Evolutionary conservation across 2,329 filamentous ascomycete species (phyloP).

Genomic region (Malbranchea cinnamomea): DNA sequence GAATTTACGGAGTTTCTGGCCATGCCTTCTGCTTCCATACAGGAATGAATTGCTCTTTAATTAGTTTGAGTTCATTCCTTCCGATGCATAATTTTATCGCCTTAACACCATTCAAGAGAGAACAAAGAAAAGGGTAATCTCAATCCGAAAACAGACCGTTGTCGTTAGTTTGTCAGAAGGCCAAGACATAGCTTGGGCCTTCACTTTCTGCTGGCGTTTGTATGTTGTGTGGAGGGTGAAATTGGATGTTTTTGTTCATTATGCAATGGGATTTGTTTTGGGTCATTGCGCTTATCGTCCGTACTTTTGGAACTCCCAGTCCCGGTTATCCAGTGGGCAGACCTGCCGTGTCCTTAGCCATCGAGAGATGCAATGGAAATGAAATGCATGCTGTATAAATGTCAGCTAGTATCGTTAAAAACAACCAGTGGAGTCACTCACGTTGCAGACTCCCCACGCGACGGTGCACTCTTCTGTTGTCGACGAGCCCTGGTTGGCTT

Average conservation of each 20-base stretch:
- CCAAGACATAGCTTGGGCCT: no score
- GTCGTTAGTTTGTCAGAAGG: no score
- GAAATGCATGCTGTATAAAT: constrained; percentile 71
- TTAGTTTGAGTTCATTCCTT: no score
- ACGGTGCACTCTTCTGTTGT: constrained; percentile 98
- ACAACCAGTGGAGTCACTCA: constrained; percentile 34
- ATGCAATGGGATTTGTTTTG: no score
- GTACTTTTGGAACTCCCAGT: constrained; percentile 99
- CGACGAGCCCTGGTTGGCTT: constrained; percentile 94
- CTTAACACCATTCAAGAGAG: not conserved
- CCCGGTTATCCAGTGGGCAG: constrained; percentile 90
- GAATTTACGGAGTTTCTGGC: no score
- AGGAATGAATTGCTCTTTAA: no score
- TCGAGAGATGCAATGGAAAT: constrained; percentile 98
- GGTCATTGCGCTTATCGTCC: constrained; percentile 41
- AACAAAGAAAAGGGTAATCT: not conserved
- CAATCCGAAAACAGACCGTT: no score
- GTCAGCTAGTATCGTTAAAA: constrained; percentile 3
- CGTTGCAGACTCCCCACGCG: constrained; percentile 98
- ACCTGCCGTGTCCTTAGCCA: constrained; percentile 99
- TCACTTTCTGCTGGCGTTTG: no score
- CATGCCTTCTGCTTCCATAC: no score
- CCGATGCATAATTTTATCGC: no score
- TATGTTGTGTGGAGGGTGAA: no score
- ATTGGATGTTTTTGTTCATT: no score